Evolutionary conservation across 305 asterid species (phyloP).

Genomic region (Ruellia speciosa): DNA sequence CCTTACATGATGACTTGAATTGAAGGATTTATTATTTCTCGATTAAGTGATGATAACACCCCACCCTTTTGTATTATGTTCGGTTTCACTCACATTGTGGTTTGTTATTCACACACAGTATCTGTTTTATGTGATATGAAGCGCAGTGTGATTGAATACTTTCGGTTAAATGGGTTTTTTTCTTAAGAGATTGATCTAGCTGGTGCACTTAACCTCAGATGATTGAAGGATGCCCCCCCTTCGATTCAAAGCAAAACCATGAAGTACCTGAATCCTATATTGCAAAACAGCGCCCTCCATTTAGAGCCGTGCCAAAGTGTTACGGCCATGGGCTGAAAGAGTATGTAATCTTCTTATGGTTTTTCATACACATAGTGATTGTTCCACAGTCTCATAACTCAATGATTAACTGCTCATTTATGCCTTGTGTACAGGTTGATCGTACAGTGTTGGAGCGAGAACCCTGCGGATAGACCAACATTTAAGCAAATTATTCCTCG

Average conservation of each 20-base stretch:
- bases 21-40: no score
- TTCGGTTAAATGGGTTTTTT: conserved; percentile 1
- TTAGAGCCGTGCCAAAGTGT: conserved; percentile 33
- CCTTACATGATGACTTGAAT: no score
- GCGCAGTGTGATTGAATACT: neutral
- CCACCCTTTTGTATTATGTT: no score
- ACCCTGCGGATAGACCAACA: conserved; percentile 66
- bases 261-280: conserved; percentile 29
- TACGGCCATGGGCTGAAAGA: conserved; percentile 51
- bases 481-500: conserved; percentile 77
- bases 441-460: conserved; percentile 75
- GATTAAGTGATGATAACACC: no score
- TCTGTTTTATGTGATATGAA: neutral
- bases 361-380: neutral
- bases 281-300: conserved; percentile 43
- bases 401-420: neutral
- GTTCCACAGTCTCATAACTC: neutral
- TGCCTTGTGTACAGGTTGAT: conserved; percentile 48
- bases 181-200: conserved; percentile 20
- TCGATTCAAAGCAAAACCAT: conserved; percentile 27
- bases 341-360: conserved; percentile 28
- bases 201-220: conserved; percentile 21
- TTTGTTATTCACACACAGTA: no score
- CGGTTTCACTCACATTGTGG: no score
- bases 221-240: conserved; percentile 42